A percentile compares a stretch with the other conserved stretches of the same genome.
These are phyloP conservation scores for Colletotrichum sp. DNA, from an alignment of 2,329 filamentous ascomycete genomes.

Conservation along the genomic window DNA sequence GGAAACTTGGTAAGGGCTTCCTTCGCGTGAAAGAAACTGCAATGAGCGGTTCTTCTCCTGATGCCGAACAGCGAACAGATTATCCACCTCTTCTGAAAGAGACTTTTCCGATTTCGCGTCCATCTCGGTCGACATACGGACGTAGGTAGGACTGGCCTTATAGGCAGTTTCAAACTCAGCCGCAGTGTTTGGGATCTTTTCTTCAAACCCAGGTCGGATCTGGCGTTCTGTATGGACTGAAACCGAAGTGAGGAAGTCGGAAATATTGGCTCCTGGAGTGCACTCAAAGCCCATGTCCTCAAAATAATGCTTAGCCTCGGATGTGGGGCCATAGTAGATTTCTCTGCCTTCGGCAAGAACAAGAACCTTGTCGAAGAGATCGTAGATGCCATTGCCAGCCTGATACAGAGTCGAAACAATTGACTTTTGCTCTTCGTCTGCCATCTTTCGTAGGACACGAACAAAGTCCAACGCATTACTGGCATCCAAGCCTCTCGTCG, in stretches of 20 bases:
- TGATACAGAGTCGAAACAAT: slow-evolving; percentile 75
- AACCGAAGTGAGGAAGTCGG: slow-evolving; percentile 73
- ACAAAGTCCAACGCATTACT: slow-evolving; percentile 77
- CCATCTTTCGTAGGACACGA: slow-evolving; percentile 67
- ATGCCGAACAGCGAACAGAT: not conserved
- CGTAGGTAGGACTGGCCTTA: slow-evolving; percentile 47
- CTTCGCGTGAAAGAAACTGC: not conserved
- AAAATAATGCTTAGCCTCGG: slow-evolving; percentile 67
- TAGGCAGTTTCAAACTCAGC: slow-evolving; percentile 60
- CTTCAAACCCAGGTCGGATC: slow-evolving; percentile 70
- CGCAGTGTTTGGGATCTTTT: slow-evolving; percentile 70
- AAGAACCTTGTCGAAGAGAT: slow-evolving; percentile 75
- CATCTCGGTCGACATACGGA: slow-evolving; percentile 51
- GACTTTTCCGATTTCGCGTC: slow-evolving; percentile 21
- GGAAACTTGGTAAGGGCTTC: slow-evolving; percentile 44
- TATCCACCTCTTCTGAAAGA: not conserved
- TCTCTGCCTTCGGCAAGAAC: slow-evolving; percentile 79
- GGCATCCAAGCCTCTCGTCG: slow-evolving; percentile 73
- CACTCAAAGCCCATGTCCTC: slow-evolving; percentile 71
- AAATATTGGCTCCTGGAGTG: slow-evolving; percentile 68
- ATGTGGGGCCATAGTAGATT: slow-evolving; percentile 74
- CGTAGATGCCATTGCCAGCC: slow-evolving; percentile 71
- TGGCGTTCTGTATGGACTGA: slow-evolving; percentile 76
- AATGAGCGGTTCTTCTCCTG: not conserved
- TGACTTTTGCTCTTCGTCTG: slow-evolving; percentile 67